Evolutionary conservation across 768 basidiomycete species (phyloP), one percentile per base, ranked within the genome.

Genomic region (Tylopilus rubrobrunneus): DNA sequence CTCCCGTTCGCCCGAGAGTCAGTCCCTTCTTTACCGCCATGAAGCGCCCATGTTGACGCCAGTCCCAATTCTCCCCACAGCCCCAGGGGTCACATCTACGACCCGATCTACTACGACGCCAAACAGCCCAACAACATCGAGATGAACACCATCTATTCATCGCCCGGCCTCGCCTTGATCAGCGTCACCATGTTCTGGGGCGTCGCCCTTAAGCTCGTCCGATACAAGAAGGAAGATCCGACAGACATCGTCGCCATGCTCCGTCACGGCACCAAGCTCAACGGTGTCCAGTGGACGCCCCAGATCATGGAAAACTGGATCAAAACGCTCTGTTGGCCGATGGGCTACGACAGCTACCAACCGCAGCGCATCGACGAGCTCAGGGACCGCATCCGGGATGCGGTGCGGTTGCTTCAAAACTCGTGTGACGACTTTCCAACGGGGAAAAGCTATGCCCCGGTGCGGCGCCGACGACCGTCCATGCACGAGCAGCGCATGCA

Each of bases 111-210:
- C 62, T 61, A 65, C 7, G 82, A 81, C 10, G 73, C 84, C 0
- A 64, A 82, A 12, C 74, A 74, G 39, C 69, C 74, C 9, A 73
- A 78, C 54, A 86, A 87, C 62, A 56, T 80, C 23, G 63, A 67
- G 4, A 67, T 75, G 53, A 82, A 82, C 66, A 85, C 83, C 1
- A 73, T 88, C 14, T 89, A 77, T 68, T 69, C 71, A 1, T 79
- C 81, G 1, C 69, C 70, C 0, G 85, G 86, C 44, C 75, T 89
- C 48, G 64, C 63, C 0, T 68, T 83, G 46, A 68, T 87, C 62
- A 82, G 79, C 56, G 85, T 88, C 3, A 80, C 83, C 27, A 86
- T 86, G 53, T 80, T 81, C 55, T 89, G 87, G 87, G 79, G 81
- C 1, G 79, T 88, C 40, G 83, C 86, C 3, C 78, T 88, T 60